Percentiles rank a stretch among this genome's conserved stretches.
phyloP scores from a whole-genome alignment of 768 basidiomycete genomes.

The Boletus reticuloceps region DNA sequence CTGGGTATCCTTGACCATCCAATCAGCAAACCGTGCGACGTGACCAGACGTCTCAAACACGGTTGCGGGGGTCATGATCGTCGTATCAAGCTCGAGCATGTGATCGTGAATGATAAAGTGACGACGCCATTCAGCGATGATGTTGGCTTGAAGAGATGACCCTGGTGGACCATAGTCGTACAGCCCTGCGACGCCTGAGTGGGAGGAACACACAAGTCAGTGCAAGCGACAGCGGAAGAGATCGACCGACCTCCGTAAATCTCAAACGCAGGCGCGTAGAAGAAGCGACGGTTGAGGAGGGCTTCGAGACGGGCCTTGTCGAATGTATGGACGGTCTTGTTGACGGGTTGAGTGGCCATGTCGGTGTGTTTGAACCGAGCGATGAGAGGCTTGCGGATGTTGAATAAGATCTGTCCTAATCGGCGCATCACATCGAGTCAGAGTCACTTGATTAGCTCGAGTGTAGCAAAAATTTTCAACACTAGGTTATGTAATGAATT shows the following conservation, averaged over 20 bases:
- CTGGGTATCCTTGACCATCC: slow-evolving; percentile 97
- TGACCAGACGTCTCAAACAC: slow-evolving; percentile 98
- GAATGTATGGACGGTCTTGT: slow-evolving; percentile 85
- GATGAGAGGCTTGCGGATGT: background rate
- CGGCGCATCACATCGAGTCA: slow-evolving; percentile 17
- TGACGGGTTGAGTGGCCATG: slow-evolving; percentile 40
- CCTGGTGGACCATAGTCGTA: slow-evolving; percentile 99
- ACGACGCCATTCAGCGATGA: slow-evolving; percentile 93
- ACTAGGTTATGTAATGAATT: too few relatives aligned
- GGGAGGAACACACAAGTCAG: too few relatives aligned
- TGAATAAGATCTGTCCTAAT: slow-evolving; percentile 15
- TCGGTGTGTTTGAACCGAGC: slow-evolving; percentile 19
- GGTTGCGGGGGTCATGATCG: slow-evolving; percentile 92
- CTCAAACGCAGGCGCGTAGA: slow-evolving; percentile 97
- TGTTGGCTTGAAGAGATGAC: slow-evolving; percentile 93
- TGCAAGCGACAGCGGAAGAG: too few relatives aligned
- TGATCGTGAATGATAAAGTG: slow-evolving; percentile 98
- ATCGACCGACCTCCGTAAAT: slow-evolving; percentile 85
- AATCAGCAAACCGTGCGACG: slow-evolving; percentile 97
- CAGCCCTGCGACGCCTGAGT: slow-evolving; percentile 82
- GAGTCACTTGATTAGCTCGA: too few relatives aligned
- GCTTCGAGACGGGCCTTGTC: slow-evolving; percentile 85
- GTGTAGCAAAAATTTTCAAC: too few relatives aligned
- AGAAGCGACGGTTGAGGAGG: slow-evolving; percentile 87
- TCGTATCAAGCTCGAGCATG: slow-evolving; percentile 98